Evolutionary conservation across 768 basidiomycete genomes (phyloP), one percentile per base, ranked within the genome.

Genomic region (Auricularia sp.): DNA sequence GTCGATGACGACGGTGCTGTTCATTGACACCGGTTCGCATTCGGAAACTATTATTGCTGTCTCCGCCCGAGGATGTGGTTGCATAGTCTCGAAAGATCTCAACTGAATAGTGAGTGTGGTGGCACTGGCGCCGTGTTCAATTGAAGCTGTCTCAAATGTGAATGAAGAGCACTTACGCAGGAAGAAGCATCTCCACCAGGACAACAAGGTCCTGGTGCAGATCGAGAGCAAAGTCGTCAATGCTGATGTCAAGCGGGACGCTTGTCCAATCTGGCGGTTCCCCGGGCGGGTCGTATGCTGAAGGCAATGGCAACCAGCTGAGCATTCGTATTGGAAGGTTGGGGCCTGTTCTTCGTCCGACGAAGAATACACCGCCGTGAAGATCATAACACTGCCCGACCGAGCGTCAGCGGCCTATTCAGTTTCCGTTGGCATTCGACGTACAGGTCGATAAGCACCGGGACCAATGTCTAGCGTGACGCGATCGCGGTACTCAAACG

Each of bases 1-100:
- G 56, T 59, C 56, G 56, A 59, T 35, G 23, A 59, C 56, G 29
- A 59, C 23, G 7, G 56, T 59, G 56, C 56, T 59, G 56, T 59
- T 29, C 16, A 59, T 23, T 6, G 56, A 33, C 8, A 59, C 56
- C 10, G 56, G 29, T 14, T 29, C 56, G 56, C 56, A 59, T 35
- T 59, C 56, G 7, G 34, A 12, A 10, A 23, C 23, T 34, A 59
- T 12, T 12, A 18, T 14, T 35, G 7, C 56, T 59, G 23, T 23
- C 34, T 14, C 56, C 10, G 56, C 56, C 6, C 34, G 23, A 14
- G 56, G 56, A 59, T 59, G 56, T 4, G 56, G 56, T 34, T 59
- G 56, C 23, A 59, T 14, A 7, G 56, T 33, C 34, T 59, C 23
- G 56, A 59, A 42, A 8, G 39, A 42, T 42, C 39, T 42, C 12